Evolutionary conservation across 306 rosid genomes (phyloP), one percentile per base, ranked within the genome.

Genomic region (Sicyos edulis): DNA sequence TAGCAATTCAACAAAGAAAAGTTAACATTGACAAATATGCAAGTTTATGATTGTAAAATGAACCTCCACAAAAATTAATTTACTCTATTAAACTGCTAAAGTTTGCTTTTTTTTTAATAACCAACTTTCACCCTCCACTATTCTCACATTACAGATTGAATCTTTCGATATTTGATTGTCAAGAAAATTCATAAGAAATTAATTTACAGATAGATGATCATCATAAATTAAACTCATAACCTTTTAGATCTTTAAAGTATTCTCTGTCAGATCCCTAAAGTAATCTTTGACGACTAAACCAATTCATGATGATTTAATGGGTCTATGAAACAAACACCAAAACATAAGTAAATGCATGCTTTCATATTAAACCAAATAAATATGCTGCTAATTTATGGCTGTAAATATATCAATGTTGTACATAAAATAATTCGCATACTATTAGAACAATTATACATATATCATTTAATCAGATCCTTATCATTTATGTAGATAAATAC

Each of bases 11-110:
- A 26, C 29, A 3, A n/a, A 10, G 72, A 45, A 67, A 13, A 19
- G 72, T 14, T 45, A 14, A 21, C 20, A 1, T 19, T 42, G 32
- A 42, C 32, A 11, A 65, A 19, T 44, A 64, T 10, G 51, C n/a
- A 64, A 64, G 53, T 40, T 64, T 17, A 11, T 17, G 70, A 64
- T 64, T 26, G 15, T 64, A 63, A 40, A 63, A 63, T 62, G 49
- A 62, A 62, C 22, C 15, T 7, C 49, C 37, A 34, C 68, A 62
- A n/a, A 37, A 37, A 62, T 0, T 50, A 62, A 62, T 62, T 32
- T 32, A 60, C 20, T 16, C 32, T 40, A 17, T 4, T 40, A 6
- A 40, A 34, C 26, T 0, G 24, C 51, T 63, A 62, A 62, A 16
- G 13, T 34, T 34, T 34, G 40, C 4, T 34, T 2, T 34, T 34